Evolutionary conservation across 345 rosid species (phyloP).

Genomic region (Turritis glabra): DNA sequence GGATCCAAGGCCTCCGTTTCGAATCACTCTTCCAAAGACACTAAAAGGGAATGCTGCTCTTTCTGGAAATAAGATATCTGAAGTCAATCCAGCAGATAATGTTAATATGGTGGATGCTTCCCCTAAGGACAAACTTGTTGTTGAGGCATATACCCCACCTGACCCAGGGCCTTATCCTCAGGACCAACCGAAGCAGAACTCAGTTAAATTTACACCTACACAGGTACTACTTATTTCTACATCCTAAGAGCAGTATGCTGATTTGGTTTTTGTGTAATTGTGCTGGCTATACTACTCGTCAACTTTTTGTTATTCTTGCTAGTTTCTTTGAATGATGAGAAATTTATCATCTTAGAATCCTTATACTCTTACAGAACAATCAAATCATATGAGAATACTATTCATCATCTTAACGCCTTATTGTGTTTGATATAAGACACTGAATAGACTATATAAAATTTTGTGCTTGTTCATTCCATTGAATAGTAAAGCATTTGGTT

Average conservation of each 20-base stretch:
- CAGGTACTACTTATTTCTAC: constrained; percentile 55
- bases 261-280: constrained; percentile 12
- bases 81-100: constrained; percentile 44
- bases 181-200: constrained; percentile 96
- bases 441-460: background rate
- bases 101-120: constrained; percentile 54
- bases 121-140: constrained; percentile 67
- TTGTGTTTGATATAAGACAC: constrained; percentile 16
- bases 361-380: background rate
- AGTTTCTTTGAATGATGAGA: background rate
- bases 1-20: constrained; percentile 82
- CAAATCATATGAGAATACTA: constrained; percentile 17
- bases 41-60: constrained; percentile 69
- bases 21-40: constrained; percentile 71
- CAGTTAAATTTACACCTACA: constrained; percentile 90
- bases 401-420: constrained; percentile 5
- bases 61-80: constrained; percentile 73
- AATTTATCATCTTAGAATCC: constrained; percentile 16
- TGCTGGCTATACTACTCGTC: constrained; percentile 7
- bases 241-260: constrained; percentile 2
- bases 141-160: constrained; percentile 89
- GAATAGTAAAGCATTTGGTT: background rate
- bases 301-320: background rate
- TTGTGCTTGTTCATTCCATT: background rate
- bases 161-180: constrained; percentile 99